Conservation (phyloP, 225 moss, liverwort and hornwort genomes). For the Straminergon stramineum region DNA sequence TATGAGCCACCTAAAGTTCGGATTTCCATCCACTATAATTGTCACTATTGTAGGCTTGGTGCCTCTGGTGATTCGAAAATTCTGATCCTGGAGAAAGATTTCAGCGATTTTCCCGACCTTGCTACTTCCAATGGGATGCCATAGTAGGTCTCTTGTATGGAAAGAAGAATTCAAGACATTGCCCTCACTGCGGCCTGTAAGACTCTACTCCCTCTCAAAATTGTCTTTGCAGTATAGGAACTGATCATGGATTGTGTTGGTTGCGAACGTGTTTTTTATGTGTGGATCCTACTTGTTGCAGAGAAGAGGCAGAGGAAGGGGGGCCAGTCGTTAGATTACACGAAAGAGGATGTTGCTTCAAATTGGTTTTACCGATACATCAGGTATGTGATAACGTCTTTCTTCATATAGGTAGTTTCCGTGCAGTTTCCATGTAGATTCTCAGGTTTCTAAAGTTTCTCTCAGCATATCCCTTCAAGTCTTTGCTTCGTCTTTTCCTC, state of each 20-base stretch:
- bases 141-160: background rate
- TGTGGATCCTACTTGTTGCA: background rate
- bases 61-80: constrained; percentile 17
- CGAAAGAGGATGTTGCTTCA: background rate
- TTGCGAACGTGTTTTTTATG: background rate
- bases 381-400: background rate
- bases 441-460: background rate
- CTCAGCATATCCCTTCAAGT: background rate
- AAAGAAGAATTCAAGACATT: background rate
- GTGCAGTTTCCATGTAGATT: background rate
- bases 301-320: background rate
- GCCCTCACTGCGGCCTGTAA: background rate
- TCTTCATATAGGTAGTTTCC: background rate
- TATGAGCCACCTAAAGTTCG: constrained; percentile 74
- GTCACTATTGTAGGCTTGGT: constrained; percentile 63
- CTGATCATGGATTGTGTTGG: background rate
- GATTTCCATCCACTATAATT: constrained; percentile 70
- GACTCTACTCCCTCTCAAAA: background rate
- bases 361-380: background rate
- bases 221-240: background rate
- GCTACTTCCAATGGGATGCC: background rate
- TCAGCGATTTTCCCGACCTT: background rate
- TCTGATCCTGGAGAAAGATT: background rate
- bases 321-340: background rate
- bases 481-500: background rate